Conservation (phyloP, 495 filamentous ascomycete species). For the Xylaria intraflava region DNA sequence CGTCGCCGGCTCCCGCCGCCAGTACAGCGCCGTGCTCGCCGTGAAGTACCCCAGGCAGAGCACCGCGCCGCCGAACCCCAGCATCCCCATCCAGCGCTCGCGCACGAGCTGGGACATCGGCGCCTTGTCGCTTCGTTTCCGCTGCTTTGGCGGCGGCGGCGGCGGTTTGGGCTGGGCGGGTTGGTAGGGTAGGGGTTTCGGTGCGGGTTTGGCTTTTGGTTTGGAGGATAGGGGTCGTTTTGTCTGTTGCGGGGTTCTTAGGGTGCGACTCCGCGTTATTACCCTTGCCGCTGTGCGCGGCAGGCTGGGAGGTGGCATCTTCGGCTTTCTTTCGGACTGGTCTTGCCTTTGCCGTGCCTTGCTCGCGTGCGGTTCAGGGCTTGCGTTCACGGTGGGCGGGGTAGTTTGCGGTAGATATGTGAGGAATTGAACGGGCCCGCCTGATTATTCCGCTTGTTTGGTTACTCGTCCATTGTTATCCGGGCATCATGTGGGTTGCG, state of each 20-base stretch:
- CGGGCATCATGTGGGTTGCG: too few relatives aligned
- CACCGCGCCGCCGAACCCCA: slow-evolving; percentile 23
- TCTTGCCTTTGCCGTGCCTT: background rate
- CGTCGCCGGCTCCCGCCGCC: slow-evolving; percentile 16
- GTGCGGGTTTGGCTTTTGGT: background rate
- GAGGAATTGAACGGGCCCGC: background rate
- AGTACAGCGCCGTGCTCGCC: slow-evolving; percentile 17
- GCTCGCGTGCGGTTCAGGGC: too few relatives aligned
- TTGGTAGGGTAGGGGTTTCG: slow-evolving; percentile 8
- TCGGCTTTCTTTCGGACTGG: background rate
- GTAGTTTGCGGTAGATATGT: background rate
- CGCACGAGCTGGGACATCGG: slow-evolving; percentile 17
- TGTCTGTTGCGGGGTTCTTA: slow-evolving; percentile 4
- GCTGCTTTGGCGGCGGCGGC: background rate
- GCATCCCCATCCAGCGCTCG: slow-evolving; percentile 21
- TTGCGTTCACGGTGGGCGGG: background rate
- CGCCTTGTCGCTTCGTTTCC: slow-evolving; percentile 9
- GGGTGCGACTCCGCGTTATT: background rate
- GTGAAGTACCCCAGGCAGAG: slow-evolving; percentile 26
- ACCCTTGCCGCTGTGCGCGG: slow-evolving; percentile 6
- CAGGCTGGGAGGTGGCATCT: slow-evolving; percentile 13
- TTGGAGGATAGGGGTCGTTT: background rate
- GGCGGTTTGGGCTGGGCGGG: slow-evolving; percentile 2
- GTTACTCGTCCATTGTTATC: too few relatives aligned
- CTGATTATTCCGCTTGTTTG: background rate